Evolutionary conservation across 164 flowering plant genomes (phyloP).

Genomic region (Stephania japonica): DNA sequence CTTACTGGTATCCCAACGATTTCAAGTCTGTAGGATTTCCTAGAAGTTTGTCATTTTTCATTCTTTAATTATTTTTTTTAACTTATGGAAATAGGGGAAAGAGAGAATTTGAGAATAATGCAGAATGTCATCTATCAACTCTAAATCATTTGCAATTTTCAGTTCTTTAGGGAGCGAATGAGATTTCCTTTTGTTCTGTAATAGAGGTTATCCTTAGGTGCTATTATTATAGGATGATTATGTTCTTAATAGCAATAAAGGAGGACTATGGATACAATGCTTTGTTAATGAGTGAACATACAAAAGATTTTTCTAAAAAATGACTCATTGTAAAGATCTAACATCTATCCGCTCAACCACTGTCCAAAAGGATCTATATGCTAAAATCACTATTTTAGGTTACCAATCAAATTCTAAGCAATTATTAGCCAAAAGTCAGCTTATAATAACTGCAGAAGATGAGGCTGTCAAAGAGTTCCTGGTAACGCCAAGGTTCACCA

Average conservation of each 20-base stretch:
- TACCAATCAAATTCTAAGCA: too few species aligned
- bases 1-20: not conserved
- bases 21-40: not conserved
- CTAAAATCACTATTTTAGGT: too few species aligned
- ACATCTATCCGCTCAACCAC: too few species aligned
- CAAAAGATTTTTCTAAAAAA: too few species aligned
- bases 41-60: not conserved
- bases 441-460: too few species aligned
- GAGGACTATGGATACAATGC: not conserved
- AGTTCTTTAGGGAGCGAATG: not conserved
- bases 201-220: not conserved
- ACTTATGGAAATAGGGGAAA: not conserved
- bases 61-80: not conserved
- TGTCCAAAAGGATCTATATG: too few species aligned
- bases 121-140: not conserved
- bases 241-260: not conserved
- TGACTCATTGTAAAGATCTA: too few species aligned
- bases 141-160: not conserved
- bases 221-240: not conserved
- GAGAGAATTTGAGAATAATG: not conserved
- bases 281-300: not conserved
- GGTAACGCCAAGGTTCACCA: too few species aligned
- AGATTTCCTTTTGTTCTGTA: not conserved
- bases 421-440: too few species aligned
- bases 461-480: too few species aligned